Conservation (phyloP, 768 basidiomycete species). For the Pleurotus pulmonarius region DNA sequence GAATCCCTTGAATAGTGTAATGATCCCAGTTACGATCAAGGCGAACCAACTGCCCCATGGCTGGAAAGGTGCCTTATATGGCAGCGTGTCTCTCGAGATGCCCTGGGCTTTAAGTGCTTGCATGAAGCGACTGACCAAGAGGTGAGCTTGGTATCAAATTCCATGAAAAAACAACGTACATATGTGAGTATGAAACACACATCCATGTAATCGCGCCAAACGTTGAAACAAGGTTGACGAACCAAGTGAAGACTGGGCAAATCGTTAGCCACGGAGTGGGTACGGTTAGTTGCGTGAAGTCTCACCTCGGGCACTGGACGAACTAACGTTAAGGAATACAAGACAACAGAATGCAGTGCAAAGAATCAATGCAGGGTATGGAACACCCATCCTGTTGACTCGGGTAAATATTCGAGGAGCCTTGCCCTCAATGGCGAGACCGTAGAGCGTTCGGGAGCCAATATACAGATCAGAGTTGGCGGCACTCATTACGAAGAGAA, state of each 20-base stretch:
- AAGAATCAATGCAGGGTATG: conserved; percentile 47
- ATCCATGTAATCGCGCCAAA: conserved; percentile 49
- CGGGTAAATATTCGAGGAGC: conserved; percentile 40
- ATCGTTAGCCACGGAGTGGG: conserved; percentile 17
- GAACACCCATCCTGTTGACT: conserved; percentile 43
- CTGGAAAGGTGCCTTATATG: conserved; percentile 59
- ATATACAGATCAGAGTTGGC: conserved; percentile 64
- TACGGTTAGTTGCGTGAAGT: no score
- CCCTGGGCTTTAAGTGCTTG: conserved; percentile 38
- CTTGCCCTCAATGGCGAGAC: conserved; percentile 46
- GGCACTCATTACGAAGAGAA: conserved; percentile 62
- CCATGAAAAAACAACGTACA: conserved; percentile 33
- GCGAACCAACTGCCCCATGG: conserved; percentile 63
- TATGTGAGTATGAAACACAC: conserved; percentile 55
- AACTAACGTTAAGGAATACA: conserved; percentile 54
- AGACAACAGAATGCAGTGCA: conserved; percentile 54
- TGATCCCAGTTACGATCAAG: conserved; percentile 44
- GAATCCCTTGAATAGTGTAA: conserved; percentile 58
- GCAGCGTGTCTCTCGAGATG: conserved; percentile 36
- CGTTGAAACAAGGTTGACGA: conserved; percentile 44
- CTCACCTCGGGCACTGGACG: conserved; percentile 48
- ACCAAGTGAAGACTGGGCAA: conserved; percentile 46
- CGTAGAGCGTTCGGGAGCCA: conserved; percentile 45
- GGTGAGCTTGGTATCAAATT: background rate
- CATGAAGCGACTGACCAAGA: conserved; percentile 35